Evolutionary conservation across 176 grass and related monocot species (phyloP).

Genomic region (Aechmea fasciata): DNA sequence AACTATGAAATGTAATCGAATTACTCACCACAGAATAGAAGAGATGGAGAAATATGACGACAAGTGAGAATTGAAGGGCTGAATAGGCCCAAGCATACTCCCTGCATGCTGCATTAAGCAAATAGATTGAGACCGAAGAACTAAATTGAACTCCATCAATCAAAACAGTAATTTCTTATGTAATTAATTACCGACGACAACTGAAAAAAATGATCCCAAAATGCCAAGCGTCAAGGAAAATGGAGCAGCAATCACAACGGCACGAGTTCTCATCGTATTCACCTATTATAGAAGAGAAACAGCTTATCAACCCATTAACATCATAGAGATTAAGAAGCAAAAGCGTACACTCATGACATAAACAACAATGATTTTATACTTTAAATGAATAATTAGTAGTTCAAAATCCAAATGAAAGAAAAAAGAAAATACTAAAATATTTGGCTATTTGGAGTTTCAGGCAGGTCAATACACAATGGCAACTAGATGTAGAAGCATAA

Average conservation of each 20-base stretch:
- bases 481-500: no score
- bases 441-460: no score
- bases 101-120: conserved; percentile 8
- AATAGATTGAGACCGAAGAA: neutral
- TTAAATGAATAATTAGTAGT: no score
- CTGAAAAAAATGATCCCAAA: conserved; percentile 19
- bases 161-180: neutral
- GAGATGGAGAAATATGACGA: conserved; percentile 14
- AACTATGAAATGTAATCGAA: neutral
- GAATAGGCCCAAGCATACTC: conserved; percentile 19
- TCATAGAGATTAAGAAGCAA: neutral
- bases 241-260: conserved; percentile 25
- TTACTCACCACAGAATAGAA: conserved; percentile 19
- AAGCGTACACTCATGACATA: no score
- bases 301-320: neutral
- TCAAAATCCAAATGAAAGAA: no score
- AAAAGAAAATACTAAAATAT: no score
- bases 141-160: neutral
- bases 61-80: conserved; percentile 16
- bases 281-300: conserved; percentile 5
- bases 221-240: conserved; percentile 23
- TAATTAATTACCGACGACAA: conserved; percentile 9
- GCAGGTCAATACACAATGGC: no score
- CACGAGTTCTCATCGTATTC: conserved; percentile 12
- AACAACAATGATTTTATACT: no score